Evolutionary conservation across 2,329 filamentous ascomycete genomes (phyloP).

Genomic region (Diaporthe ampelina): DNA sequence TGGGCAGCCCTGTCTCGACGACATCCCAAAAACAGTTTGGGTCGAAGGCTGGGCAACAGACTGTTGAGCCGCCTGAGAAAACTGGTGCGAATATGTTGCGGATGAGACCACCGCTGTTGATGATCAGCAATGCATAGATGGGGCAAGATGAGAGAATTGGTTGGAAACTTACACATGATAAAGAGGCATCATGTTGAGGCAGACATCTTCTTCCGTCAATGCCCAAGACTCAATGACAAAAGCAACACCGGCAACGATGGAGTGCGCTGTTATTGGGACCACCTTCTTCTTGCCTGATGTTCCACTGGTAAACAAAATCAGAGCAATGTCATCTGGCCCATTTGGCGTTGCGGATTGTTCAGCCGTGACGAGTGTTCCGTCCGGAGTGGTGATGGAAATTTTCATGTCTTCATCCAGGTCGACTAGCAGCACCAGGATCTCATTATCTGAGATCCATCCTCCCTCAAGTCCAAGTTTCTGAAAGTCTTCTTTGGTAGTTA

Average conservation of each 20-base stretch:
- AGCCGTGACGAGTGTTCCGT: background rate
- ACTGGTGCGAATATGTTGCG: slow-evolving; percentile 86
- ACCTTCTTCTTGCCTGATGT: slow-evolving; percentile 72
- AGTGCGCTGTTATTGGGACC: slow-evolving; percentile 65
- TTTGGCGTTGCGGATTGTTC: slow-evolving; percentile 24
- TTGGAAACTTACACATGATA: slow-evolving; percentile 64
- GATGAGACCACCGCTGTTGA: slow-evolving; percentile 71
- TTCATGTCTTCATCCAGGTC: slow-evolving; percentile 36
- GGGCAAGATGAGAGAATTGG: fast-evolving
- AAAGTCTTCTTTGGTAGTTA: slow-evolving; percentile 36
- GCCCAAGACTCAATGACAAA: slow-evolving; percentile 69
- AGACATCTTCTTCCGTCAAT: slow-evolving; percentile 60
- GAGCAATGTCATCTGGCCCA: slow-evolving; percentile 75
- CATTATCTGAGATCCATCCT: slow-evolving; percentile 18
- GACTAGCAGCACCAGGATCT: slow-evolving; percentile 34
- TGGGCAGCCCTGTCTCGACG: slow-evolving; percentile 80
- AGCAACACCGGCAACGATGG: slow-evolving; percentile 64
- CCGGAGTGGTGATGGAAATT: slow-evolving; percentile 20
- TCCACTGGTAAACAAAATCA: slow-evolving; percentile 70
- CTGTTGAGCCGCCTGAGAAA: slow-evolving; percentile 80
- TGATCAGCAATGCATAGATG: slow-evolving; percentile 57
- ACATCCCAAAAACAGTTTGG: slow-evolving; percentile 87
- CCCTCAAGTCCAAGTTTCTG: slow-evolving; percentile 27
- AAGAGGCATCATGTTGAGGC: slow-evolving; percentile 72
- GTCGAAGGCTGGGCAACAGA: slow-evolving; percentile 85